Evolutionary conservation across 2,329 filamentous ascomycete genomes (phyloP).

Genomic region (Sarocladium oryzae): DNA sequence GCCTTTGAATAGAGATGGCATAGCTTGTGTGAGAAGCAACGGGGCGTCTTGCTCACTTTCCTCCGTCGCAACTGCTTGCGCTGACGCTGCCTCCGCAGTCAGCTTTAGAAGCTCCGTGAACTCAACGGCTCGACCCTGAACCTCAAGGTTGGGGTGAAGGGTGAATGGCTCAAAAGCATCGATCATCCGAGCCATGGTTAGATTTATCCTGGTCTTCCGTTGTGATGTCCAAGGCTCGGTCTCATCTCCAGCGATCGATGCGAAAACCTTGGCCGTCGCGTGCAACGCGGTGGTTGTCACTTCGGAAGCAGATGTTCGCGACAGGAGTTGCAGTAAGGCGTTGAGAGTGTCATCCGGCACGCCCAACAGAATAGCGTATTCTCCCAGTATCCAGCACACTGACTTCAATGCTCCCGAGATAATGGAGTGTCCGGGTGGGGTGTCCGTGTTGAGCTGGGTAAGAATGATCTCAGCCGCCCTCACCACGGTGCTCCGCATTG

Average conservation of each 20-base stretch:
- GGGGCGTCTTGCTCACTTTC: constrained; percentile 61
- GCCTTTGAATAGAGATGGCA: constrained; percentile 79
- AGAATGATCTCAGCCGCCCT: constrained; percentile 75
- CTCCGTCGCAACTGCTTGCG: constrained; percentile 53
- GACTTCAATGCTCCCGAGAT: constrained; percentile 65
- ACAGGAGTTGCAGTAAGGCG: constrained; percentile 61
- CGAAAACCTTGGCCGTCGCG: constrained; percentile 78
- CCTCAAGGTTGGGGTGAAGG: constrained; percentile 80
- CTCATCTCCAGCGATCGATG: constrained; percentile 60
- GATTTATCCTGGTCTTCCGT: constrained; percentile 65
- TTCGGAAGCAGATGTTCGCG: constrained; percentile 51
- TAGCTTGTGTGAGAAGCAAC: constrained; percentile 79
- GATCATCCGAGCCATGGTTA: constrained; percentile 76
- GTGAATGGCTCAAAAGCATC: constrained; percentile 74
- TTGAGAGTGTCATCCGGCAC: constrained; percentile 67
- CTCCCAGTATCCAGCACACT: constrained; percentile 79
- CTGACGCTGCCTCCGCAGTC: constrained; percentile 71
- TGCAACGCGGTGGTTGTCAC: constrained; percentile 77
- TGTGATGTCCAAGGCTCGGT: constrained; percentile 63
- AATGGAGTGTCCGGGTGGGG: constrained; percentile 48
- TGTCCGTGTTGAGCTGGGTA: constrained; percentile 46
- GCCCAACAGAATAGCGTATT: constrained; percentile 70
- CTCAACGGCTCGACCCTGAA: constrained; percentile 90
- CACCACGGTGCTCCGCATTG: constrained; percentile 72
- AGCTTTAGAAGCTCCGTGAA: constrained; percentile 86